A percentile compares a stretch with the other conserved stretches of the same genome.
Evolutionary conservation across 192 early-diverging fungal genomes (phyloP).

Genomic region (Linderina pennispora): DNA sequence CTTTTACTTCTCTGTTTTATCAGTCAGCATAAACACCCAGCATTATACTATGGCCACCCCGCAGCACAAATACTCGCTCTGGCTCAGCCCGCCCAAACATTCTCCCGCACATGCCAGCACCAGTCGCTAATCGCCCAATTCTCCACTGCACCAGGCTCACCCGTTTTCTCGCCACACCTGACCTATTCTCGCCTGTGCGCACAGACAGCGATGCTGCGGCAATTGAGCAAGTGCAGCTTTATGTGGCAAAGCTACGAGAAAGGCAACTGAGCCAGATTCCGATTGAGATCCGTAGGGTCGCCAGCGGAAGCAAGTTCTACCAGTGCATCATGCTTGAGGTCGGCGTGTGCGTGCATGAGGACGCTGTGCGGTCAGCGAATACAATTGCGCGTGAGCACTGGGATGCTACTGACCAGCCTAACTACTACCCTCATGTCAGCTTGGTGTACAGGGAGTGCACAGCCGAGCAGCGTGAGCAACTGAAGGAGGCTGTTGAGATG

Average conservation of each 20-base stretch:
- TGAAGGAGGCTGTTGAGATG: neutral
- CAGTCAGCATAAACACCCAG: too few relatives aligned
- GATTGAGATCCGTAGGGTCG: slow-evolving; percentile 2
- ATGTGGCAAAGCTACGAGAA: slow-evolving; percentile 4
- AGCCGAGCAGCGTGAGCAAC: slow-evolving; percentile 9
- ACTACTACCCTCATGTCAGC: slow-evolving; percentile 31
- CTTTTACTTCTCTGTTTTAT: too few relatives aligned
- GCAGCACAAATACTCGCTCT: slow-evolving; percentile 31
- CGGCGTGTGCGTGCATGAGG: slow-evolving; percentile 13
- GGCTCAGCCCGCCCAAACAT: slow-evolving; percentile 29
- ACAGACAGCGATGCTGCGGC: slow-evolving; percentile 12
- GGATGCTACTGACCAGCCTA: slow-evolving; percentile 2
- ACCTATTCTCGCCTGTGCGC: slow-evolving; percentile 28
- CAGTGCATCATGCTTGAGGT: slow-evolving; percentile 28
- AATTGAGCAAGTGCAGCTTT: slow-evolving; percentile 10
- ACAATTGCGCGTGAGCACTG: slow-evolving; percentile 22
- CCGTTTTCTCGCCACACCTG: slow-evolving; percentile 19
- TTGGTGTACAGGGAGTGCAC: slow-evolving; percentile 22
- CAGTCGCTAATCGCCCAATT: slow-evolving; percentile 1
- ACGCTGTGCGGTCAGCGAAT: slow-evolving; percentile 7
- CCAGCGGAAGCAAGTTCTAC: slow-evolving; percentile 16
- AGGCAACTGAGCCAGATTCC: slow-evolving; percentile 4
- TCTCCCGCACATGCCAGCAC: slow-evolving; percentile 1
- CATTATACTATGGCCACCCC: too few relatives aligned
- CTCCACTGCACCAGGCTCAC: slow-evolving; percentile 4